phyloP scores from a whole-genome alignment of 2,329 filamentous ascomycete species.

The Aspergillus neotritici region DNA sequence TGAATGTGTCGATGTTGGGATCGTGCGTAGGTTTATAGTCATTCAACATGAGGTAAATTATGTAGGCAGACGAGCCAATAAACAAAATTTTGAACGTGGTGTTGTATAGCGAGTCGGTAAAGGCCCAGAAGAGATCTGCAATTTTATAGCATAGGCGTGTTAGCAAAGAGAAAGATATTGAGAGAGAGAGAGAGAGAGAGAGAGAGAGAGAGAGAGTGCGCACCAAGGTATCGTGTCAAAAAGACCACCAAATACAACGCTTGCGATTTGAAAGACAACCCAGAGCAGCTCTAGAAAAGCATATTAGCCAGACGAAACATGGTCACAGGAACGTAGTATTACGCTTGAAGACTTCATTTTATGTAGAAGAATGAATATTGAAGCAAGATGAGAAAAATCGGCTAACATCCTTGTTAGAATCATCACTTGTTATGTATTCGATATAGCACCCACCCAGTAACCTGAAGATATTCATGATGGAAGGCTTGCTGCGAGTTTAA shows the following conservation, averaged over 20 bases:
- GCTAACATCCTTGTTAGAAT: constrained; percentile 47
- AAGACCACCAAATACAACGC: constrained; percentile 92
- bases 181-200: not conserved
- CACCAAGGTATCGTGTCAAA: constrained; percentile 83
- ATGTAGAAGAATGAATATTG: constrained; percentile 88
- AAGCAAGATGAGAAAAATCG: constrained; percentile 91
- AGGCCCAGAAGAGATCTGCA: constrained; percentile 77
- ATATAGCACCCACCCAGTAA: constrained; percentile 50
- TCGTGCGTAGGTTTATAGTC: constrained; percentile 97
- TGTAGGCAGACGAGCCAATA: constrained; percentile 83
- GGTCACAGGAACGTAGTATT: constrained; percentile 30
- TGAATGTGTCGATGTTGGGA: constrained; percentile 94
- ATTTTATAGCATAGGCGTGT: not conserved
- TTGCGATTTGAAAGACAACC: constrained; percentile 98
- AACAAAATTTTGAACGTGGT: constrained; percentile 94
- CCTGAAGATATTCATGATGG: constrained; percentile 65
- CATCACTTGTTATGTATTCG: not conserved
- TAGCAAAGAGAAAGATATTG: not conserved
- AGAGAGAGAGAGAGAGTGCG: constrained; percentile 8
- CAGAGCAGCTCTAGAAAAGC: constrained; percentile 72
- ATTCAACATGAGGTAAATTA: constrained; percentile 95
- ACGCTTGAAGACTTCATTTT: constrained; percentile 95
- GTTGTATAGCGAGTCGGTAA: constrained; percentile 81
- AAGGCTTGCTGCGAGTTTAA: not conserved
- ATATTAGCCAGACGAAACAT: constrained; percentile 2